Base-by-base conservation (phyloP, 106 monocot genomes). In the Acorus calamus region DNA sequence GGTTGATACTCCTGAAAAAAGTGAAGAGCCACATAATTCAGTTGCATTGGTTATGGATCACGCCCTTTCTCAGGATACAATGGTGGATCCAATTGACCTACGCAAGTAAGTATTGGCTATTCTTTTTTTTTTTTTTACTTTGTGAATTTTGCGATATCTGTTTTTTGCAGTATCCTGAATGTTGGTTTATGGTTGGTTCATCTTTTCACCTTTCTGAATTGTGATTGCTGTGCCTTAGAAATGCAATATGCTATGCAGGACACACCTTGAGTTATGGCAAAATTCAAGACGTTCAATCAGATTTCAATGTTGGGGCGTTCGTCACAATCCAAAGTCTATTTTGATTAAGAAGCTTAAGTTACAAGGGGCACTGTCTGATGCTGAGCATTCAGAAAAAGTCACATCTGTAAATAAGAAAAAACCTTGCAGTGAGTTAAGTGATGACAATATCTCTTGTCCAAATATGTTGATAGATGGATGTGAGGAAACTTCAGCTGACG, bases 311-410 rank as follows among this genome's bases (percentile, higher is more conserved):
- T 98, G 98, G 91, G 88, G 92, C 58, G 49, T 86, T 55, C 74
- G 98, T 52, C 56, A 11, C 10, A 81, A 81, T 3, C 88, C 85
- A n/a, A 98, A 86, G 70, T 64, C 46, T 74, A 71, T 81, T 53
- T 11, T 75, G 41, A 41, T 88, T 6, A 86, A 85, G 62, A 81
- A 87, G 47, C 65, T 98, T 51, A 98, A 87, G 63, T 66, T 98
- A 46, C 90, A 84, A 55, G 79, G 77, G 48, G 56, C 58, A 65
- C 69, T 74, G 28, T 47, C 61, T 46, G 74, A 47, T 11, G 41
- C 62, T 57, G 71, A 52, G 3, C 4, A 53, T 53, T 46, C 53
- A 62, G 64, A 68, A 50, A 74, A 76, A 52, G 14, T 13, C 49
- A 57, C 61, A 47, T 53, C 46, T 66, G 49, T 50, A 64, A 70